Conservation (phyloP, 2,329 filamentous ascomycete species). For the Ceratocystis diversiconidia region DNA sequence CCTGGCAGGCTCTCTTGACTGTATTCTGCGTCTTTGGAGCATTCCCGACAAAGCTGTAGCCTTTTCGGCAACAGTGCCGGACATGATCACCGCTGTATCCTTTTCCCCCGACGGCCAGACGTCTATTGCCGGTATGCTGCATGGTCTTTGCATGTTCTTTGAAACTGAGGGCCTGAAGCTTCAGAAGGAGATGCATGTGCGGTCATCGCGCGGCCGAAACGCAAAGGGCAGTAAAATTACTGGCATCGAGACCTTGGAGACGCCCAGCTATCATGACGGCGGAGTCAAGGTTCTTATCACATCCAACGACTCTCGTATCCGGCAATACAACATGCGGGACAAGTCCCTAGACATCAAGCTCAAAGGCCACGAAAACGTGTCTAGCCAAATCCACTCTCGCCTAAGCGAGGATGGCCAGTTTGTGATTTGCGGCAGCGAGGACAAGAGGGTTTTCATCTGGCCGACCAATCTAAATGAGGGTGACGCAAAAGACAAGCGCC, state of each 20-base stretch:
- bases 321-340: slow-evolving; percentile 77
- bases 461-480: slow-evolving; percentile 38
- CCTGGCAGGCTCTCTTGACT: slow-evolving; percentile 80
- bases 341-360: slow-evolving; percentile 80
- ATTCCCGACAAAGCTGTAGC: slow-evolving; percentile 93
- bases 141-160: slow-evolving; percentile 76
- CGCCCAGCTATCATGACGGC: slow-evolving; percentile 30
- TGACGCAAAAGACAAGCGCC: slow-evolving; percentile 62
- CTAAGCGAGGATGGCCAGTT: slow-evolving; percentile 80
- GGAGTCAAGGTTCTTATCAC: slow-evolving; percentile 78
- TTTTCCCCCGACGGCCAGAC: slow-evolving; percentile 88
- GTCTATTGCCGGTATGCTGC: slow-evolving; percentile 76
- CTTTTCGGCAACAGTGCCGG: slow-evolving; percentile 59
- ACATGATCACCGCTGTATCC: slow-evolving; percentile 85
- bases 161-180: slow-evolving; percentile 82
- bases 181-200: slow-evolving; percentile 78
- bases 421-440: slow-evolving; percentile 86
- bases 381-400: slow-evolving; percentile 75
- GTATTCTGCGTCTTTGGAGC: slow-evolving; percentile 80
- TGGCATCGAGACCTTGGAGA: slow-evolving; percentile 63
- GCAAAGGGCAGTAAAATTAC: slow-evolving; percentile 96
- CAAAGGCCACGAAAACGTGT: slow-evolving; percentile 77
- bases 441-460: slow-evolving; percentile 85
- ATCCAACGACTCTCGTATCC: slow-evolving; percentile 85
- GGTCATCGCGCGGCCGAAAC: slow-evolving; percentile 81